These are phyloP conservation scores for Rosa lucieae DNA, from an alignment of 306 rosid species.

Conservation along the genomic window DNA sequence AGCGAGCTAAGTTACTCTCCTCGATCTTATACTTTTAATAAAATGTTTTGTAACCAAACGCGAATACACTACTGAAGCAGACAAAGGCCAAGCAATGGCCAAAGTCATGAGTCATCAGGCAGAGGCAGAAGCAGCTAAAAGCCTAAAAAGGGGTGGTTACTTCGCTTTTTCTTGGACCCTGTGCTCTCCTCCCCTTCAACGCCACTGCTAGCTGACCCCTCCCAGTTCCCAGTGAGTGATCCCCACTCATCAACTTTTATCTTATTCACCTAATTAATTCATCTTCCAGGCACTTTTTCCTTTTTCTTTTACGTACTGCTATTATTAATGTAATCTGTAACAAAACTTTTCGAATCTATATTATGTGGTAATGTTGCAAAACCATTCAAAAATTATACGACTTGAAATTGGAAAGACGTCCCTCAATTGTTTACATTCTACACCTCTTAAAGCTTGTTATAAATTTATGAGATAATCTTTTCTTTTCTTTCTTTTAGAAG, in stretches of 20 bases:
- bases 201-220: background rate
- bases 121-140: slow-evolving; percentile 5
- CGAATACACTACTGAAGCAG: background rate
- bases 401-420: too few species aligned
- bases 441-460: too few species aligned
- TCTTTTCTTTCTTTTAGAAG: too few species aligned
- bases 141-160: slow-evolving; percentile 3
- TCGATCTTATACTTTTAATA: background rate
- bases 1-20: background rate
- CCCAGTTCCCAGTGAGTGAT: background rate
- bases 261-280: background rate
- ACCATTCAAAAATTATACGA: too few species aligned
- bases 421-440: too few species aligned
- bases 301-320: background rate
- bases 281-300: background rate
- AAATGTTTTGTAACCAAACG: background rate
- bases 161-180: background rate
- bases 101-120: background rate
- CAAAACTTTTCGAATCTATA: too few species aligned
- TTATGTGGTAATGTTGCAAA: too few species aligned
- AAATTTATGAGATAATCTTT: too few species aligned
- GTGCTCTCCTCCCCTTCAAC: background rate
- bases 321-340: background rate
- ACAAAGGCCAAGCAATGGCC: slow-evolving; percentile 4
- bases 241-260: background rate